Conservation (phyloP, 257 asterid genomes). For the Thymus quinquecostatus region DNA sequence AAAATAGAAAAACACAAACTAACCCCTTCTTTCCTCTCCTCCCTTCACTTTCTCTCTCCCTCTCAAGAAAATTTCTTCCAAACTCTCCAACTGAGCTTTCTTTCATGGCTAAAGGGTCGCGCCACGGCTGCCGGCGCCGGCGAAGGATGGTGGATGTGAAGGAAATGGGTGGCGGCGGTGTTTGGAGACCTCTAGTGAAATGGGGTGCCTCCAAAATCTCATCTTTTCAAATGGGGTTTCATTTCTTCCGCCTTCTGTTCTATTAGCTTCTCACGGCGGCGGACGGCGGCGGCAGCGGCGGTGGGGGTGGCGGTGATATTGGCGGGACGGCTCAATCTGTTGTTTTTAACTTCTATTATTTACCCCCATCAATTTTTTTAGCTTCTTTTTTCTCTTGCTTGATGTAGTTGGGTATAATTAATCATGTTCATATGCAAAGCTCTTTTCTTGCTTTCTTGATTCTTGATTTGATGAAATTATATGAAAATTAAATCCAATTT, state of each 20-base stretch:
- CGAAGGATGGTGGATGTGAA: constrained; percentile 16
- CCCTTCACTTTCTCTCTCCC: constrained; percentile 30
- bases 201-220: constrained; percentile 29
- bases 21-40: constrained; percentile 20
- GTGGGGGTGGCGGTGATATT: constrained; percentile 51
- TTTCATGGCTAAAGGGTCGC: constrained; percentile 26
- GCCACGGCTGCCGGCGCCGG: constrained; percentile 7
- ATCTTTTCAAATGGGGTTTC: constrained; percentile 31
- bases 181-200: constrained; percentile 7
- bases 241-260: constrained; percentile 25
- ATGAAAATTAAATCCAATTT: too few species aligned
- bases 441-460: background rate
- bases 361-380: background rate
- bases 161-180: constrained; percentile 23
- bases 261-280: constrained; percentile 27
- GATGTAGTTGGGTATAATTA: background rate
- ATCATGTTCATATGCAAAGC: constrained; percentile 30
- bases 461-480: background rate
- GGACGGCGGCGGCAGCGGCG: constrained; percentile 29
- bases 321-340: constrained; percentile 92
- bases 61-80: background rate
- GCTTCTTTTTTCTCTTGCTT: background rate
- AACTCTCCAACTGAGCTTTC: background rate
- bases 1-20: too few species aligned
- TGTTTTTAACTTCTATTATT: constrained; percentile 15